Conservation (phyloP, 768 basidiomycete species). For the Leccinum disarticulatum region DNA sequence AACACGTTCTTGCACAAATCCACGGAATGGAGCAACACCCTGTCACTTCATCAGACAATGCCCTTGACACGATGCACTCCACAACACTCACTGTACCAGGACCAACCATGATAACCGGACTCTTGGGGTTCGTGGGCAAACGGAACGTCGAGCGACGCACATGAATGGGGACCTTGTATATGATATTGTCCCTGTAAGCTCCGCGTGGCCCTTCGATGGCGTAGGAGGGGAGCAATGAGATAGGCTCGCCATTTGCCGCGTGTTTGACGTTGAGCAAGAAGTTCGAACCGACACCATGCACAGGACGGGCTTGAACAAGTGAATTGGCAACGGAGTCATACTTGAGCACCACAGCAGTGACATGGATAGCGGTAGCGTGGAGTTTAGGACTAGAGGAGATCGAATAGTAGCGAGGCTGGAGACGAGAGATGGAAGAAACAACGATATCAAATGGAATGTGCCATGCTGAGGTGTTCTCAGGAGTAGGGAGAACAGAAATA, state of each 20-base stretch:
- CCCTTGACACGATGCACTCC: not conserved
- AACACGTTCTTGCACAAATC: constrained; percentile 97
- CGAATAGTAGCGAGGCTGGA: constrained; percentile 97
- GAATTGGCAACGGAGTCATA: constrained; percentile 69
- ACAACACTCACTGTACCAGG: constrained; percentile 84
- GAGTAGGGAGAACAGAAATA: constrained; percentile 50
- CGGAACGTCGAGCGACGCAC: constrained; percentile 96
- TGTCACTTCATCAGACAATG: constrained; percentile 32
- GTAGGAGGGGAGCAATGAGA: constrained; percentile 66
- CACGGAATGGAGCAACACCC: constrained; percentile 99
- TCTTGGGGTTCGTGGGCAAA: constrained; percentile 96
- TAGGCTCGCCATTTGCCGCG: constrained; percentile 59
- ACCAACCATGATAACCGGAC: constrained; percentile 98
- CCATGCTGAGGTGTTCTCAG: constrained; percentile 84
- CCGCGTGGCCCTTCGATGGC: constrained; percentile 89
- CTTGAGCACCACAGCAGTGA: constrained; percentile 93
- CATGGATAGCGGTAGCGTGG: constrained; percentile 84
- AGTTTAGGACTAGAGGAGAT: constrained; percentile 98
- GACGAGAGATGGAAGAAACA: constrained; percentile 87
- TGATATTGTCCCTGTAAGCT: constrained; percentile 66
- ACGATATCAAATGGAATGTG: constrained; percentile 95
- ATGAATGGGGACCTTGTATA: constrained; percentile 89
- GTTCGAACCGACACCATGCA: constrained; percentile 92
- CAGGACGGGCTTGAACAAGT: constrained; percentile 58
- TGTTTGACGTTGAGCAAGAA: constrained; percentile 92